phyloP scores from a whole-genome alignment of 2,329 filamentous ascomycete genomes.

The Cercospora sp. region DNA sequence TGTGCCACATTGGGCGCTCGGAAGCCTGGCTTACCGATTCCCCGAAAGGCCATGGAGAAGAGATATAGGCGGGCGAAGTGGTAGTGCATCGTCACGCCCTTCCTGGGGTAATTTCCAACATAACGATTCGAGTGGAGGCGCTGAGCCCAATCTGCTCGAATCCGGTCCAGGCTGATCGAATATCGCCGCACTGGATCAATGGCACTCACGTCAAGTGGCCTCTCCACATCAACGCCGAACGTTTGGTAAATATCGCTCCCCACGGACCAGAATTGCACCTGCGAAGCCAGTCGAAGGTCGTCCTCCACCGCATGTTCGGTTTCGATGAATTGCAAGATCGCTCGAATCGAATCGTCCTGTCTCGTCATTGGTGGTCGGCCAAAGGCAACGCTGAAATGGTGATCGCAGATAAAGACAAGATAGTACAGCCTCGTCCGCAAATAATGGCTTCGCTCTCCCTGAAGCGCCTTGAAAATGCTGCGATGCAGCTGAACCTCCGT shows the following conservation, averaged over 20 bases:
- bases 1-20: constrained; percentile 30
- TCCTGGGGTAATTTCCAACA: constrained; percentile 35
- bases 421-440: constrained; percentile 43
- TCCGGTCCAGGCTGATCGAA: constrained; percentile 31
- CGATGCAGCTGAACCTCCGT: constrained; percentile 44
- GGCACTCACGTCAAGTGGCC: constrained; percentile 32
- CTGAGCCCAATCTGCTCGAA: constrained; percentile 35
- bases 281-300: constrained; percentile 34
- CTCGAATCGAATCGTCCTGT: constrained; percentile 38
- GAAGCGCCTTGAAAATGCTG: constrained; percentile 41
- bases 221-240: constrained; percentile 37
- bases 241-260: constrained; percentile 34
- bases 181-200: constrained; percentile 38
- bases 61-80: constrained; percentile 37
- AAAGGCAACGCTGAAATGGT: constrained; percentile 43
- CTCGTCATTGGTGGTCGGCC: constrained; percentile 43
- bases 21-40: constrained; percentile 30
- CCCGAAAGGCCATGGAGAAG: constrained; percentile 35
- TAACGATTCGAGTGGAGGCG: constrained; percentile 32
- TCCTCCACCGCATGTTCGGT: constrained; percentile 37
- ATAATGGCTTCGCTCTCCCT: constrained; percentile 38
- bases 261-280: constrained; percentile 35
- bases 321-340: constrained; percentile 37
- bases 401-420: constrained; percentile 45
- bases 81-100: constrained; percentile 35